phyloP scores from a whole-genome alignment of 148 eudicot genomes.

The Heliamphora exappendiculata region DNA sequence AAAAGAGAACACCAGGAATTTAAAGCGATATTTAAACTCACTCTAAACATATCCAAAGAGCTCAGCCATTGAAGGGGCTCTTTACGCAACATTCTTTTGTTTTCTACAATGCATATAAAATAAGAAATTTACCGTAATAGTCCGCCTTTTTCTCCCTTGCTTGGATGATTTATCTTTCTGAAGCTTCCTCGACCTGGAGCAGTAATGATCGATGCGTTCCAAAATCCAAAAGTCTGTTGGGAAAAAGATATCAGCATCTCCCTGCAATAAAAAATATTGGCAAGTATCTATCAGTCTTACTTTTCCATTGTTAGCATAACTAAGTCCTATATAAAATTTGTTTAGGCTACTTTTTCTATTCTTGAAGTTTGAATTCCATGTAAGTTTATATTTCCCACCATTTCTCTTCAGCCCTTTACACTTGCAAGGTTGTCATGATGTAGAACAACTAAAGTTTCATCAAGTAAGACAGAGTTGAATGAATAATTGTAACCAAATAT shows the following conservation, averaged over 20 bases:
- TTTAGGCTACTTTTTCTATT: no score
- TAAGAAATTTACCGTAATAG: constrained; percentile 49
- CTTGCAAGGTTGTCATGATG: neutral
- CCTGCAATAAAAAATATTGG: constrained; percentile 38
- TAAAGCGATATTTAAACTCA: neutral
- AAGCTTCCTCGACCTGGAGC: constrained; percentile 67
- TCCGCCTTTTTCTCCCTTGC: constrained; percentile 73
- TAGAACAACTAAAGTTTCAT: neutral
- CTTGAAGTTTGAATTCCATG: no score
- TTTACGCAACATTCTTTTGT: neutral
- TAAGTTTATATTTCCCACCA: no score
- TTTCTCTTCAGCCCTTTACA: no score
- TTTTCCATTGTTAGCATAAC: neutral
- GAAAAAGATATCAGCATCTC: constrained; percentile 97
- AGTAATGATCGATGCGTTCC: constrained; percentile 80
- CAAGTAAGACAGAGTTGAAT: neutral
- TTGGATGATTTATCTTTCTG: constrained; percentile 30
- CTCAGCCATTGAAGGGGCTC: neutral
- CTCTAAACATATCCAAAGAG: neutral
- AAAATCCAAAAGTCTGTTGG: constrained; percentile 95
- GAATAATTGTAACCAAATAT: neutral
- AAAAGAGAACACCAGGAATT: neutral
- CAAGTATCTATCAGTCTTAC: neutral
- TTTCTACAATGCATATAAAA: neutral
- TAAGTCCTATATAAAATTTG: no score